phyloP scores from a whole-genome alignment of 352 stramenopile genomes.

The Phytopythium vexans region DNA sequence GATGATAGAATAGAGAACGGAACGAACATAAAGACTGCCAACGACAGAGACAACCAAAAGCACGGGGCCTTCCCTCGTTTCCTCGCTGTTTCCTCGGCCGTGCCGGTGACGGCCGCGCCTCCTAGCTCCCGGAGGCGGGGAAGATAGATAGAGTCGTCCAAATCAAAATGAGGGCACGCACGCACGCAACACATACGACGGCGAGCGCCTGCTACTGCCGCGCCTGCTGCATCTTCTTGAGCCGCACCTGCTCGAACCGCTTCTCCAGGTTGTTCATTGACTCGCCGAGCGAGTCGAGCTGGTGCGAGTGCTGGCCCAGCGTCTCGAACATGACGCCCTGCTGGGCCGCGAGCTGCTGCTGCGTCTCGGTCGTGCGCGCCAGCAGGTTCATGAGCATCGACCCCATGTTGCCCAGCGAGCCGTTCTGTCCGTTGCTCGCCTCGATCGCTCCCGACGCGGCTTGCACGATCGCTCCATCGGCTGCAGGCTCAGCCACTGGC shows the following conservation, averaged over 20 bases:
- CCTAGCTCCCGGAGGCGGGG: no score
- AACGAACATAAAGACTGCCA: no score
- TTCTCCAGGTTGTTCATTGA: constrained; percentile 77
- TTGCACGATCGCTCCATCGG: constrained; percentile 35
- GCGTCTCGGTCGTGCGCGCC: constrained; percentile 77
- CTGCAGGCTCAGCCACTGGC: constrained; percentile 4
- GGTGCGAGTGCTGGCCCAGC: constrained; percentile 74
- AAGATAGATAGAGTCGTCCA: no score
- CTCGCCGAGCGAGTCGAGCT: constrained; percentile 69
- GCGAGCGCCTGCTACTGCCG: background rate
- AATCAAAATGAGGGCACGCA: no score
- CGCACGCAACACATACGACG: no score
- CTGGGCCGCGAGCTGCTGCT: constrained; percentile 82
- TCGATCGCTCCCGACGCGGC: constrained; percentile 61
- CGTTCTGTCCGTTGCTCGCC: constrained; percentile 53
- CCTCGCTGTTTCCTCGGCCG: no score
- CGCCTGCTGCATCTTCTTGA: constrained; percentile 50
- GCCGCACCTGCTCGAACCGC: constrained; percentile 73
- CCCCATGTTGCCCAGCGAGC: constrained; percentile 78
- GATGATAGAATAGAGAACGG: no score
- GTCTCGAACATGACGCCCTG: constrained; percentile 88
- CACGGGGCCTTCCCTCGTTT: no score
- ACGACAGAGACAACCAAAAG: no score
- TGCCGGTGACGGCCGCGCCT: no score
- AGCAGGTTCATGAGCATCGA: constrained; percentile 88